These are phyloP conservation scores for Scheffersomyces parashehatae DNA, from an alignment of 1,139 yeast species.

Conservation along the genomic window DNA sequence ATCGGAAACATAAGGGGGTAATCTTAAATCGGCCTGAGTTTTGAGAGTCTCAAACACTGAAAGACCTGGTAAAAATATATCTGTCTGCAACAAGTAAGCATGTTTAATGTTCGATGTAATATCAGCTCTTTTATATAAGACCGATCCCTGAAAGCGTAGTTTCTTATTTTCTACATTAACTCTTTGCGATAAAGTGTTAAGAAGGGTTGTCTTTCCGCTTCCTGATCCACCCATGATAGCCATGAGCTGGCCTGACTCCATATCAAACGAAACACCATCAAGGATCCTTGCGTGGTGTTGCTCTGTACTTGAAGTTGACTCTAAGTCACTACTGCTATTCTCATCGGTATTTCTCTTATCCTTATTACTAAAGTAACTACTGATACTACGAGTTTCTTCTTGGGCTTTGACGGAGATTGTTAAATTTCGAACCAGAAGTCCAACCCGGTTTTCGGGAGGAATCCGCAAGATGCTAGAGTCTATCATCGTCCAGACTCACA, in stretches of 20 bases:
- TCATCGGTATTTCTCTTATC: background rate
- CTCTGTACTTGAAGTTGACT: background rate
- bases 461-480: slow-evolving; percentile 5
- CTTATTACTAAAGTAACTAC: slow-evolving; percentile 7
- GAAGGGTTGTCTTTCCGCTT: slow-evolving; percentile 79
- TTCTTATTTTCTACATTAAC: slow-evolving; percentile 37
- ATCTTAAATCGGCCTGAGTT: slow-evolving; percentile 70
- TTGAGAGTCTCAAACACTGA: slow-evolving; percentile 70
- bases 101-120: slow-evolving; percentile 34
- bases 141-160: slow-evolving; percentile 32
- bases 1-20: slow-evolving; percentile 42
- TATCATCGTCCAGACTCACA: background rate
- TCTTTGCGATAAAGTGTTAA: slow-evolving; percentile 70
- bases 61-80: slow-evolving; percentile 66
- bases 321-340: background rate
- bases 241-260: slow-evolving; percentile 53
- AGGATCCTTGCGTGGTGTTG: slow-evolving; percentile 21
- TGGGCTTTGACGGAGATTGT: slow-evolving; percentile 27
- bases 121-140: slow-evolving; percentile 17
- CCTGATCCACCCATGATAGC: slow-evolving; percentile 88
- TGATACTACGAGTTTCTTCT: slow-evolving; percentile 1
- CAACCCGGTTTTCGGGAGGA: slow-evolving; percentile 24
- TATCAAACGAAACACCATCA: slow-evolving; percentile 53
- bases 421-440: slow-evolving; percentile 30
- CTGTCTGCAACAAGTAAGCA: slow-evolving; percentile 80